Base-by-base conservation (phyloP, 2,329 filamentous ascomycete genomes). In the Cercospora sp. region DNA sequence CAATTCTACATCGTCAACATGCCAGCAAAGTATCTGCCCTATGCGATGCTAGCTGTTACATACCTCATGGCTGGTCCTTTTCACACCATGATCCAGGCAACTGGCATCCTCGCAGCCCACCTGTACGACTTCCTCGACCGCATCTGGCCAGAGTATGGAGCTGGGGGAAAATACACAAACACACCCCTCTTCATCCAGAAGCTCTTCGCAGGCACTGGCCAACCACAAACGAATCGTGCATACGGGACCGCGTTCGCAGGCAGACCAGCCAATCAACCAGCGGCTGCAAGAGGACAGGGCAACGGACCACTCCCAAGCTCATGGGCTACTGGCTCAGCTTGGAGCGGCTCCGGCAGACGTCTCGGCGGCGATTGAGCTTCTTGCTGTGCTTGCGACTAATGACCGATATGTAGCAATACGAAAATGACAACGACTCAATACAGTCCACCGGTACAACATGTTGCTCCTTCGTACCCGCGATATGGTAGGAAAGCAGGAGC, bases 51-150 rank as follows among this genome's bases (percentile, higher is more conserved):
- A 55, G 79, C 89, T 16, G 82, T 93, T 74, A 90, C 90, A 10
- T 84, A 96, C 23, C 82, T 98, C 63, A 87, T 91, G 77, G 84
- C 81, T 5, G 89, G 90, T 10, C 84, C 84, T 39, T 72, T 79
- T 3, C 81, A 80, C 18, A 85, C 91, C 10, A 77, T 91, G 65
- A 75, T 89, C 3, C 89, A 96, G 76, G 79, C 88, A 4, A 91
- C 87, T 36, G 95, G 95, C n/a, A 84, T 99, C 10, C 72, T 96
- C 53, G 92, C 94, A 12, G 94, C 94, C 4, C 95, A 99, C 78
- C 76, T 95, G 20, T 96, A 93, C 80, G 92, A 98, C 78, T 99
- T 98, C 77, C 80, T 97, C 60, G 93, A 91, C 2, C 87, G 92
- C 60, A 85, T 97, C 51, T 98, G 93, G 84, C 95, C 95, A 5